Base-by-base conservation (phyloP, 768 basidiomycete genomes). In the Tulasnella sp. region DNA sequence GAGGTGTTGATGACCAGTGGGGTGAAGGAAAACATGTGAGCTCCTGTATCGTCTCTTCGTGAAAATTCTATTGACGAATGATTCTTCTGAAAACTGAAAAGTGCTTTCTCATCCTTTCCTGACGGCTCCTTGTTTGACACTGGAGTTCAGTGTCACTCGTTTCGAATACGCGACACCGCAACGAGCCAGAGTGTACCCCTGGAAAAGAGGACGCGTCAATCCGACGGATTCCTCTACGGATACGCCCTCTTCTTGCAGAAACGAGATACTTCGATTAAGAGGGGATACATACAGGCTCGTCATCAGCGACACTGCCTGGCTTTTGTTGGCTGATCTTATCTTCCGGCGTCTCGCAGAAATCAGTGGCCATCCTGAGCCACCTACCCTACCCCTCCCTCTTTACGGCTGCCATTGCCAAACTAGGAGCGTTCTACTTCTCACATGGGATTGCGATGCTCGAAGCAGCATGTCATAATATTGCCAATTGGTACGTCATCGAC, bases 91-190 rank as follows among this genome's bases (percentile, higher is more conserved):
- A 12, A 7, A 7, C 43, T 7, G 1, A 14, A 25, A 61, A 96
- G 92, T 55, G 87, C 91, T 2, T 97, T 97, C 67, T 87, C 86
- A 6, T 81, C 89, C 0, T 91, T 97, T 64, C 92, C 92, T 0
- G 92, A 97, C 65, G 90, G 90, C 0, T 70, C 81, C 1, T 81
- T 87, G 55, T 89, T 89, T 57, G 82, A 86, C 43, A 83, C 93
- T 66, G 90, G 90, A 5, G 80, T 81, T 0, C 82, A 87, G 65
- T 74, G 77, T 1, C 90, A 94, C 68, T 90, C 87, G 0, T 94
- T 94, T 71, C 82, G 91, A 49, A 78, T 94, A 52, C 80, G 87
- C 17, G 67, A 70, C 63, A 72, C 75, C 50, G 62, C 69, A 0
- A 12, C 61, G 5, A 25, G 51, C 50, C 25, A 50, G 14, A 23